A percentile compares a stretch with the other conserved stretches of the same genome.
These are phyloP conservation scores for Russula emetica DNA, from an alignment of 768 basidiomycete species.

Conservation along the genomic window DNA sequence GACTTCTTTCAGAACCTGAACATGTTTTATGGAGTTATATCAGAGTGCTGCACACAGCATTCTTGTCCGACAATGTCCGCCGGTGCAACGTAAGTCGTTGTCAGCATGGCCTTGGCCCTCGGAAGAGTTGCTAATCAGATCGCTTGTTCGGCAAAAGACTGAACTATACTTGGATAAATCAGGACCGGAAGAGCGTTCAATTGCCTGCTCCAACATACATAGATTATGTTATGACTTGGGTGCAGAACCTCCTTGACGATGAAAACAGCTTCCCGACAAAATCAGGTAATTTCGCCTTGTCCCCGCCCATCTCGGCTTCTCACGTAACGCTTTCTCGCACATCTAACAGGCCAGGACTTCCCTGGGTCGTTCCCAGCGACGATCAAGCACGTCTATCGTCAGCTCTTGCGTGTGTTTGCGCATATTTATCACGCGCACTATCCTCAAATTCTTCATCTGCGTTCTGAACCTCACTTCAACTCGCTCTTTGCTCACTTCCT, in stretches of 20 bases:
- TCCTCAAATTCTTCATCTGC: slow-evolving; percentile 83
- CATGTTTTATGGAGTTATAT: slow-evolving; percentile 91
- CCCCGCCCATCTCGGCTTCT: neutral
- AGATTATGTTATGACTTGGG: slow-evolving; percentile 96
- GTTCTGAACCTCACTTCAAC: slow-evolving; percentile 93
- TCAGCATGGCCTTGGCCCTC: neutral
- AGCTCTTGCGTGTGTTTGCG: slow-evolving; percentile 93
- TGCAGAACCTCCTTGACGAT: slow-evolving; percentile 92
- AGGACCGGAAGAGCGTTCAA: slow-evolving; percentile 80
- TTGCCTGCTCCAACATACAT: slow-evolving; percentile 94
- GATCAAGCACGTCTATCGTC: slow-evolving; percentile 90
- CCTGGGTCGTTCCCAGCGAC: slow-evolving; percentile 85
- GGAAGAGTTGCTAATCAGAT: neutral
- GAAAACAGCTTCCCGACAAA: slow-evolving; percentile 94
- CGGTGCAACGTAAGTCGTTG: slow-evolving; percentile 63
- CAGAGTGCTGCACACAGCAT: slow-evolving; percentile 88
- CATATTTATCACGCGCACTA: slow-evolving; percentile 98
- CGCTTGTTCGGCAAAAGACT: slow-evolving; percentile 45
- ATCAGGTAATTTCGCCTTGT: slow-evolving; percentile 54
- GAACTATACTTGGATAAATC: slow-evolving; percentile 93
- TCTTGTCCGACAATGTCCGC: slow-evolving; percentile 92
- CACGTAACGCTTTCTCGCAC: neutral
- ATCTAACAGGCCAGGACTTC: slow-evolving; percentile 70
- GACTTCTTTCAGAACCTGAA: slow-evolving; percentile 98
- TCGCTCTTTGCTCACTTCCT: slow-evolving; percentile 97